Percentiles rank a stretch among this genome's conserved stretches.
Evolutionary conservation across 805 yeast genomes (phyloP).

Genomic region (Grigorovia jiainica): DNA sequence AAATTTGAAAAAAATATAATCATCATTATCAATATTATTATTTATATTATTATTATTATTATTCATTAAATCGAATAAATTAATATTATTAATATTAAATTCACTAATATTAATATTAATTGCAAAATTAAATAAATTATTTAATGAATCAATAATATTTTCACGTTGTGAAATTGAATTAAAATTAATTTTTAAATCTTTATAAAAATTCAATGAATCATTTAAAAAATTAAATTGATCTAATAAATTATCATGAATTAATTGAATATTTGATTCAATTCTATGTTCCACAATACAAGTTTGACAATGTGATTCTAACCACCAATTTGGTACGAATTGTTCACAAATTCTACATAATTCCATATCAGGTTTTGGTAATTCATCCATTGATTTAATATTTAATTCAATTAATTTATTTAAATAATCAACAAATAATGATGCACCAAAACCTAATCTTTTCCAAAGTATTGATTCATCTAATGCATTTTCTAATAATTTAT

Average conservation of each 20-base stretch:
- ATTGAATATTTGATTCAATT: constrained; percentile 65
- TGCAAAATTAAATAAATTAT: constrained; percentile 68
- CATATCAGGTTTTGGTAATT: constrained; percentile 69
- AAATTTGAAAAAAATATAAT: constrained; percentile 21
- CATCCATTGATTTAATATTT: constrained; percentile 52
- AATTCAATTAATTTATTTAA: constrained; percentile 43
- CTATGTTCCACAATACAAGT: constrained; percentile 79
- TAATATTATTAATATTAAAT: constrained; percentile 16
- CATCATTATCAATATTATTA: background rate
- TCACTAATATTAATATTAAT: constrained; percentile 66
- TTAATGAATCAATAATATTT: constrained; percentile 12
- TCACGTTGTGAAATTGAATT: constrained; percentile 9
- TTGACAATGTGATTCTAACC: constrained; percentile 86
- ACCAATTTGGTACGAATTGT: constrained; percentile 87
- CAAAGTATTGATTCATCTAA: constrained; percentile 37
- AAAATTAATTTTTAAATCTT: constrained; percentile 36
- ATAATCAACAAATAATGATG: constrained; percentile 72
- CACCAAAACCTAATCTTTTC: constrained; percentile 81
- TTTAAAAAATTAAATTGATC: constrained; percentile 57
- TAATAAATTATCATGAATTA: constrained; percentile 61
- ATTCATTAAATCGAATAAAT: background rate
- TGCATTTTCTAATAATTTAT: constrained; percentile 37
- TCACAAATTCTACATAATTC: constrained; percentile 92
- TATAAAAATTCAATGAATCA: constrained; percentile 35
- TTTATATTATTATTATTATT: background rate